These are phyloP conservation scores for Melocanna baccifera DNA, from an alignment of 176 grass and related monocot genomes.

Conservation along the genomic window DNA sequence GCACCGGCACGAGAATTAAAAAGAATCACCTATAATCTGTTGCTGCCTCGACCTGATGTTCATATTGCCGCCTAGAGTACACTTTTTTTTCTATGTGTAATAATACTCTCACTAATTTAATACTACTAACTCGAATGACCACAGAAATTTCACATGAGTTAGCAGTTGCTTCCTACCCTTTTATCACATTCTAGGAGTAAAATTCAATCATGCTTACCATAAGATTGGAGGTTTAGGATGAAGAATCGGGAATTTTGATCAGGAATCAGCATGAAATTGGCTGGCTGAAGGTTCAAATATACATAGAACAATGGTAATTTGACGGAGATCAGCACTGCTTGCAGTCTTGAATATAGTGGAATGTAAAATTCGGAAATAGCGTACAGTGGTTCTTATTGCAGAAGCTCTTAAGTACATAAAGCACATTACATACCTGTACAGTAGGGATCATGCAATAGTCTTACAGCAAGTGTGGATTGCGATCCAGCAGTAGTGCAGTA, in stretches of 20 bases:
- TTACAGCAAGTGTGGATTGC: not conserved
- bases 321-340: not conserved
- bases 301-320: not conserved
- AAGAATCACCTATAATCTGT: not conserved
- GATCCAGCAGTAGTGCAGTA: not conserved
- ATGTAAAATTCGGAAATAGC: not conserved
- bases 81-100: not conserved
- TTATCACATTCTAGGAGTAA: not conserved
- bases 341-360: not conserved
- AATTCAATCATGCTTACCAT: not conserved
- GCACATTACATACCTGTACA: constrained; percentile 6
- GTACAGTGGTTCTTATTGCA: not conserved
- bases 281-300: not conserved
- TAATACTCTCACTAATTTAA: not conserved
- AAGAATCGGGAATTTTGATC: not conserved
- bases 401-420: not conserved
- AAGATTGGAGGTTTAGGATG: not conserved
- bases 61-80: not conserved
- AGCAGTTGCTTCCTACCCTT: not conserved
- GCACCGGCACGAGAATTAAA: not conserved
- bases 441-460: not conserved
- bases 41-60: not conserved
- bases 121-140: not conserved
- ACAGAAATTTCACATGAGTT: not conserved
- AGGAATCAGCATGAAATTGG: not conserved